These are phyloP conservation scores for Globisporangium emineosum DNA, from an alignment of 352 stramenopile genomes.

Conservation along the genomic window DNA sequence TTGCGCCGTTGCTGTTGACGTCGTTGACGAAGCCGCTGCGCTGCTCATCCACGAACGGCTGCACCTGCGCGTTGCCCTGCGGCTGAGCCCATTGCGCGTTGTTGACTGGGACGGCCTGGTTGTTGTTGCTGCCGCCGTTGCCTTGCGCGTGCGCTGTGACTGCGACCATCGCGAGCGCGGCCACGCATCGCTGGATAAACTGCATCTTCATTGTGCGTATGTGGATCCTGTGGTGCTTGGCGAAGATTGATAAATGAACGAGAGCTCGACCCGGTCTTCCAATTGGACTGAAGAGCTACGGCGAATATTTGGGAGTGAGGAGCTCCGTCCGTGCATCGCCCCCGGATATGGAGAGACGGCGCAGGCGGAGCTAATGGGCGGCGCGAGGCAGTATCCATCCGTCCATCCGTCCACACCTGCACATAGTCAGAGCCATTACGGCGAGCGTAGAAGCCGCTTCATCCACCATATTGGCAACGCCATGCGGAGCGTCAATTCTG, in stretches of 20 bases:
- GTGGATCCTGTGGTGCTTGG: not conserved
- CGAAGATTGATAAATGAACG: not conserved
- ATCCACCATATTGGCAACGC: not conserved
- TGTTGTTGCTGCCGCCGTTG: not conserved
- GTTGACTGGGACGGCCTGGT: not conserved
- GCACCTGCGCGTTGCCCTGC: constrained; percentile 16
- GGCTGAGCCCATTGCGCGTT: not conserved
- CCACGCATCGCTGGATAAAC: constrained; percentile 12
- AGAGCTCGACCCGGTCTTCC: constrained; percentile 5
- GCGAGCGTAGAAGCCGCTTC: constrained; percentile 3
- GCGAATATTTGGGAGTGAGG: not conserved
- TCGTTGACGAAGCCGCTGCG: constrained; percentile 15
- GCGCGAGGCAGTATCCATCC: not conserved
- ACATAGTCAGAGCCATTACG: not conserved
- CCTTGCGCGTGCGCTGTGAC: not conserved
- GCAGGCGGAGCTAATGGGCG: not conserved
- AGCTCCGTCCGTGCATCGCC: not conserved
- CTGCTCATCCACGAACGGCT: constrained; percentile 9
- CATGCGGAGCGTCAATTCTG: constrained; percentile 7
- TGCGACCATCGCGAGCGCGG: constrained; percentile 10
- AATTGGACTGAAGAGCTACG: not conserved
- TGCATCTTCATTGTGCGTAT: constrained; percentile 10
- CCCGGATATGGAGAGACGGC: not conserved
- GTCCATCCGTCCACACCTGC: not conserved
- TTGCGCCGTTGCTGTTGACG: not conserved